Conservation (phyloP, 306 rosid species). For the Lablab purpureus region DNA sequence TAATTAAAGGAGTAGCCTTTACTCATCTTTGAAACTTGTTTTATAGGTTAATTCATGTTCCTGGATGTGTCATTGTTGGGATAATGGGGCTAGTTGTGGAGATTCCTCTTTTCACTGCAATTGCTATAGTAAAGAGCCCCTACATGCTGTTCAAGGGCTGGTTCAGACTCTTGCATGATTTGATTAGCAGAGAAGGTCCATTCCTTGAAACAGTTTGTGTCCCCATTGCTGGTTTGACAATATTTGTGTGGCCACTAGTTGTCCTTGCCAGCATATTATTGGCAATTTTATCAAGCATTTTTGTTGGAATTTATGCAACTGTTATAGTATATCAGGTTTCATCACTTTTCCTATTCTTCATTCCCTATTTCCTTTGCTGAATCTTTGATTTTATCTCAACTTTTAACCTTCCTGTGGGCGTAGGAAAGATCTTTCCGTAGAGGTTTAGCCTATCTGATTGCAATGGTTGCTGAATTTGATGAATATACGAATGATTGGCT, state of each 20-base stretch:
- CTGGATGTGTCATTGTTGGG: constrained; percentile 68
- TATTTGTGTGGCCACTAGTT: constrained; percentile 85
- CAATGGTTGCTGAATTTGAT: constrained; percentile 94
- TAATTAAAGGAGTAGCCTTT: not conserved
- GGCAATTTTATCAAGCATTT: constrained; percentile 72
- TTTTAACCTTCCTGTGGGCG: constrained; percentile 42
- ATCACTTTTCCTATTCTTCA: constrained; percentile 29
- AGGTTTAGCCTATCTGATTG: constrained; percentile 77
- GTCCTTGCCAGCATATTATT: constrained; percentile 73
- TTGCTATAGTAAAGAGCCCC: constrained; percentile 81
- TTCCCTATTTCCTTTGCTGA: constrained; percentile 9
- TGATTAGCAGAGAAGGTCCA: constrained; percentile 88
- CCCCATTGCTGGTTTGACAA: constrained; percentile 88
- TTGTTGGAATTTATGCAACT: constrained; percentile 78
- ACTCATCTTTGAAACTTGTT: constrained; percentile 36
- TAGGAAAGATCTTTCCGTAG: constrained; percentile 84
- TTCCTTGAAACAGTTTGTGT: constrained; percentile 90
- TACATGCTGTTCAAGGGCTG: constrained; percentile 79
- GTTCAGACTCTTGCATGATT: constrained; percentile 74
- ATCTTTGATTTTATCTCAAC: constrained; percentile 45
- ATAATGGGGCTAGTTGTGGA: constrained; percentile 69
- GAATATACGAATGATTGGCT: constrained; percentile 94
- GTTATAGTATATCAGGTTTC: constrained; percentile 80
- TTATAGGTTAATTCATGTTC: constrained; percentile 82
- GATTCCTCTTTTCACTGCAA: constrained; percentile 72